Conservation (phyloP, 164 flowering plant genomes). For the Magnolia officinalis region DNA sequence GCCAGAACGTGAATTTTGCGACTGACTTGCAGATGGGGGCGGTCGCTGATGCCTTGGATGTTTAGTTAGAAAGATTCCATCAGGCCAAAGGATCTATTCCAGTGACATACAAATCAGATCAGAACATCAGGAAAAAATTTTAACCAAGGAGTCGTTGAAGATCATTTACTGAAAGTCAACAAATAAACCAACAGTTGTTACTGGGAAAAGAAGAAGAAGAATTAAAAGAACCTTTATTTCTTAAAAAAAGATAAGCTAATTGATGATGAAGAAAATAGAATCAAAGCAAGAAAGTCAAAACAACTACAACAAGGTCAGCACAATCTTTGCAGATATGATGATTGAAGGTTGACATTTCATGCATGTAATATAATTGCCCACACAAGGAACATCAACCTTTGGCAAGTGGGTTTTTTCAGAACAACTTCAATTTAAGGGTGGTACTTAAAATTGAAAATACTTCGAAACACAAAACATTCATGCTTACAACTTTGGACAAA, state of each 20-base stretch:
- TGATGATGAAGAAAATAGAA: background rate
- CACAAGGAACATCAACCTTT: background rate
- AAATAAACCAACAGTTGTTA: background rate
- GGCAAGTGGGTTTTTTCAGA: background rate
- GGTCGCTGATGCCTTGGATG: slow-evolving; percentile 79
- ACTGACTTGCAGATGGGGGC: slow-evolving; percentile 29
- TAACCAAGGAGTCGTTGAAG: background rate
- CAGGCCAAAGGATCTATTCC: slow-evolving; percentile 96
- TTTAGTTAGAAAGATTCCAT: slow-evolving; percentile 93
- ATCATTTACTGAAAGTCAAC: background rate
- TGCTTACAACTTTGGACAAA: background rate
- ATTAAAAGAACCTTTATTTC: background rate
- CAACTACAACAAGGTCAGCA: background rate
- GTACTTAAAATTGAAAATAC: background rate
- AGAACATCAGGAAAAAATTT: background rate
- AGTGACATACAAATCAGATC: slow-evolving; percentile 14
- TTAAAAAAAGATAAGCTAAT: background rate
- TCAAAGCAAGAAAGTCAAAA: background rate
- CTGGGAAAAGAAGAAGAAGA: background rate
- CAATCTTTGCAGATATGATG: background rate
- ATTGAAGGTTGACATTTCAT: background rate
- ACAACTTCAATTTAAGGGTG: background rate
- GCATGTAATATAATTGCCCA: background rate
- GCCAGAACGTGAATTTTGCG: slow-evolving; percentile 15
- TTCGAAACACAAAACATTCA: background rate